Conservation (phyloP, 2,329 filamentous ascomycete species). For the Zymoseptoria passerinii region DNA sequence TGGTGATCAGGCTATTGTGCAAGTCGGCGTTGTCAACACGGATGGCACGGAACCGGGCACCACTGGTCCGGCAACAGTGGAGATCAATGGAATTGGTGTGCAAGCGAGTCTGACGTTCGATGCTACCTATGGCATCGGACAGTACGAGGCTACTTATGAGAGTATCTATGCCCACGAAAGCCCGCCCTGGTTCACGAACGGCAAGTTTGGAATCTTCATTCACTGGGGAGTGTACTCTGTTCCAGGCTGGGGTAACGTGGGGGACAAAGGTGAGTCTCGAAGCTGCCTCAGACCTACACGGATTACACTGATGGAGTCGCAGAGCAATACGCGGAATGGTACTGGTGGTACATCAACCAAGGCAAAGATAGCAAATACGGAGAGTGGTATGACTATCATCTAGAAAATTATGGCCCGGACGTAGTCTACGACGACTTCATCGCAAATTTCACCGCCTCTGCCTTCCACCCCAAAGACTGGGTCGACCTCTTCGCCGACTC, state of each 20-base stretch:
- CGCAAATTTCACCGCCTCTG: slow-evolving; percentile 43
- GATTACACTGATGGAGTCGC: background rate
- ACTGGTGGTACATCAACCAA: slow-evolving; percentile 45
- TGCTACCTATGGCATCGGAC: slow-evolving; percentile 29
- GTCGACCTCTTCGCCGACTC: slow-evolving; percentile 46
- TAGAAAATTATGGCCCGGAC: slow-evolving; percentile 44
- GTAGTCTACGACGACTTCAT: slow-evolving; percentile 51
- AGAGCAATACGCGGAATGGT: slow-evolving; percentile 27
- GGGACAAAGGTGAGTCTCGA: slow-evolving; percentile 34
- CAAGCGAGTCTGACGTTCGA: slow-evolving; percentile 27
- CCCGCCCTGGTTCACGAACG: slow-evolving; percentile 47
- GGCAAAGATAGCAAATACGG: slow-evolving; percentile 34
- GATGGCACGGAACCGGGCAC: slow-evolving; percentile 26
- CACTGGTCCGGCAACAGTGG: slow-evolving; percentile 26
- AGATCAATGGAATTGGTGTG: slow-evolving; percentile 22
- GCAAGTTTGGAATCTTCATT: slow-evolving; percentile 54
- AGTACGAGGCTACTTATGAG: slow-evolving; percentile 31
- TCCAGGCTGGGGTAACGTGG: slow-evolving; percentile 46
- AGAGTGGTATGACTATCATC: slow-evolving; percentile 43
- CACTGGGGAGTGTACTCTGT: slow-evolving; percentile 52
- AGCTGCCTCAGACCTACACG: slow-evolving; percentile 30
- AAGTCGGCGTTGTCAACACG: slow-evolving; percentile 31
- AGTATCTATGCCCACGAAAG: slow-evolving; percentile 37
- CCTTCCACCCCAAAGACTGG: slow-evolving; percentile 46
- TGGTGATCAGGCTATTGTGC: slow-evolving; percentile 33